phyloP scores from a whole-genome alignment of 1,139 yeast genomes.

The Blastobotrys indianensis region DNA sequence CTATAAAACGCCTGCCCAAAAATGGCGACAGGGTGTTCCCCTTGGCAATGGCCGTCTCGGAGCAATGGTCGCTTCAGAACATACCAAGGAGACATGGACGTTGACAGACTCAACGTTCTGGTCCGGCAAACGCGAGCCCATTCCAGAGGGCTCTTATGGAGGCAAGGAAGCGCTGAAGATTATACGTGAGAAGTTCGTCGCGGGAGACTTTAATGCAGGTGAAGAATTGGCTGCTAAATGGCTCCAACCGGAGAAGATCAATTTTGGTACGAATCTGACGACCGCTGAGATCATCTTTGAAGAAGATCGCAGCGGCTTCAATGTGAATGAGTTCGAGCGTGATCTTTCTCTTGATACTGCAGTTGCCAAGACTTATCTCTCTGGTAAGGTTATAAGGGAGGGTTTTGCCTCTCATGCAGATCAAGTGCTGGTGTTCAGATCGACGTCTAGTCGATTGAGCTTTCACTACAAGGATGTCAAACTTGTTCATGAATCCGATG shows the following conservation, averaged over 20 bases:
- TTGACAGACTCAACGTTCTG: slow-evolving; percentile 11
- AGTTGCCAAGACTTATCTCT: background rate
- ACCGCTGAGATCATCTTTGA: slow-evolving; percentile 6
- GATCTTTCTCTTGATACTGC: slow-evolving; percentile 5
- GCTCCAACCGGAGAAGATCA: slow-evolving; percentile 9
- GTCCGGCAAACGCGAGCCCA: slow-evolving; percentile 8
- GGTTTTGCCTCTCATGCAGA: slow-evolving; percentile 10
- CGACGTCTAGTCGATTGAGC: no score
- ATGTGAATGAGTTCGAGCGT: background rate
- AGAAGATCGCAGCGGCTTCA: background rate
- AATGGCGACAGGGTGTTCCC: slow-evolving; percentile 13
- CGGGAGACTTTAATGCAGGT: slow-evolving; percentile 6
- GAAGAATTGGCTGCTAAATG: slow-evolving; percentile 10
- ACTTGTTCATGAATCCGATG: background rate
- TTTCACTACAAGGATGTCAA: background rate
- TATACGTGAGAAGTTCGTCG: slow-evolving; percentile 5
- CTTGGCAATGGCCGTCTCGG: slow-evolving; percentile 14
- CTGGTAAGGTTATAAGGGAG: background rate
- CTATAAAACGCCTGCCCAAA: slow-evolving; percentile 6
- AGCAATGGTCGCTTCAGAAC: slow-evolving; percentile 9
- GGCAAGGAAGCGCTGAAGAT: slow-evolving; percentile 7
- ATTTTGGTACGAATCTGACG: slow-evolving; percentile 12
- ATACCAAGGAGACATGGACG: slow-evolving; percentile 6
- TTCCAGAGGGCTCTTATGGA: slow-evolving; percentile 5
- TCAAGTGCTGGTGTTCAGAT: slow-evolving; percentile 4